Evolutionary conservation across 768 basidiomycete species (phyloP).

Genomic region (Exidia glandulosa): DNA sequence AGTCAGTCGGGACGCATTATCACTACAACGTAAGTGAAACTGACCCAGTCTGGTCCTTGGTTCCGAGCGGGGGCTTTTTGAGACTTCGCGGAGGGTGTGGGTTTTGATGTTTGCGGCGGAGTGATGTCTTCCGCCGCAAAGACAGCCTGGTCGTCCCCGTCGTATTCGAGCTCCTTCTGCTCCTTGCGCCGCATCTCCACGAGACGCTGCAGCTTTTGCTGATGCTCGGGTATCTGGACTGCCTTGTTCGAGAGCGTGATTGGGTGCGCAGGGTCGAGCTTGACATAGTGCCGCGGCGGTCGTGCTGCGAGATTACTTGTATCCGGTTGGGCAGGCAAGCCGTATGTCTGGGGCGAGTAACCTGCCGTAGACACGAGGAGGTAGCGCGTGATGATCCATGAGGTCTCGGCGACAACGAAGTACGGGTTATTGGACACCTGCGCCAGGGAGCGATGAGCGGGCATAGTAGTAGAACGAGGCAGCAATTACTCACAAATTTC

Average conservation of each 20-base stretch:
- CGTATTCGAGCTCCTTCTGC: constrained; percentile 26
- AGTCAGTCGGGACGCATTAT: constrained; percentile 17
- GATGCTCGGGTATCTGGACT: constrained; percentile 48
- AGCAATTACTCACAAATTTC: constrained; percentile 36
- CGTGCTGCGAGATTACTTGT: constrained; percentile 1
- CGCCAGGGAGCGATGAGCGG: background rate
- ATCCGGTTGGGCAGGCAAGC: background rate
- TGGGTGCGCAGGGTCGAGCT: constrained; percentile 37
- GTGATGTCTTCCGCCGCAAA: constrained; percentile 19
- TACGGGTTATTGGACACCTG: constrained; percentile 25
- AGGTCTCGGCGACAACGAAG: constrained; percentile 50
- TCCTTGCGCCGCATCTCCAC: constrained; percentile 30
- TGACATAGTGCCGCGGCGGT: constrained; percentile 31
- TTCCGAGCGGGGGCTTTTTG: background rate
- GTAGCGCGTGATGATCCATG: constrained; percentile 66
- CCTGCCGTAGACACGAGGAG: constrained; percentile 37
- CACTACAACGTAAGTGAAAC: background rate
- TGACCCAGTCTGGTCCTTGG: background rate
- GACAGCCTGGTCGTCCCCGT: constrained; percentile 41
- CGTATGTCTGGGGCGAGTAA: background rate
- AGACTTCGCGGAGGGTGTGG: background rate
- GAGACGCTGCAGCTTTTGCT: constrained; percentile 40
- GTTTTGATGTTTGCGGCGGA: background rate
- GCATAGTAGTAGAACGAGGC: background rate
- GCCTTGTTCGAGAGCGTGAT: constrained; percentile 22